Conservation (phyloP, 805 yeast species). For the Myxozyma udenii region DNA sequence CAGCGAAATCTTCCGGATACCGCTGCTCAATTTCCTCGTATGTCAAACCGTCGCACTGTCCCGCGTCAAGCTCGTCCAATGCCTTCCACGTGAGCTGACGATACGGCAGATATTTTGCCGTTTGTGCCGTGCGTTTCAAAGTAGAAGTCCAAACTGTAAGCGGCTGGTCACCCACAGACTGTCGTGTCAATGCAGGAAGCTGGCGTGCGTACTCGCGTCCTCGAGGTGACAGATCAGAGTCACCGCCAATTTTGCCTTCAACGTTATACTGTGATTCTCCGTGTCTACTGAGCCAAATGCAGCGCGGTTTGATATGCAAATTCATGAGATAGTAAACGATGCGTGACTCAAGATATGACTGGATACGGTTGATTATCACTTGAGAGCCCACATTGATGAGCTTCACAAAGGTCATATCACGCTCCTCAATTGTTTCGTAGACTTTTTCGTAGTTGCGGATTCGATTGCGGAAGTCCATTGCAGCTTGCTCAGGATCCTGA, state of each 20-base stretch:
- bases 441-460: constrained; percentile 69
- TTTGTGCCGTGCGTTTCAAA: constrained; percentile 84
- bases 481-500: constrained; percentile 67
- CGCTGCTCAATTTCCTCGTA: constrained; percentile 82
- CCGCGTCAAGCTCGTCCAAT: constrained; percentile 93
- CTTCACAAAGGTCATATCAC: constrained; percentile 73
- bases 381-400: constrained; percentile 84
- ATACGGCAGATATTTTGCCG: constrained; percentile 78
- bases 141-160: constrained; percentile 97
- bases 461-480: constrained; percentile 66
- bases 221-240: constrained; percentile 76
- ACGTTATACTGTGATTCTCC: constrained; percentile 92
- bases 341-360: constrained; percentile 83
- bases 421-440: constrained; percentile 71
- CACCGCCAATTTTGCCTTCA: constrained; percentile 95
- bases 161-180: constrained; percentile 53
- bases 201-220: constrained; percentile 81
- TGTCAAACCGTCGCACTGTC: constrained; percentile 95
- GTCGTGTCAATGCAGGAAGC: constrained; percentile 70
- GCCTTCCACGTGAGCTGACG: constrained; percentile 93
- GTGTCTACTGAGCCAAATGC: constrained; percentile 91
- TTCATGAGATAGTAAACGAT: constrained; percentile 96
- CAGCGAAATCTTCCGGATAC: constrained; percentile 92
- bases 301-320: constrained; percentile 85
- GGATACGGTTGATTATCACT: constrained; percentile 81